These are phyloP conservation scores for Candida odintsovae DNA, from an alignment of 805 yeast species.

Conservation along the genomic window DNA sequence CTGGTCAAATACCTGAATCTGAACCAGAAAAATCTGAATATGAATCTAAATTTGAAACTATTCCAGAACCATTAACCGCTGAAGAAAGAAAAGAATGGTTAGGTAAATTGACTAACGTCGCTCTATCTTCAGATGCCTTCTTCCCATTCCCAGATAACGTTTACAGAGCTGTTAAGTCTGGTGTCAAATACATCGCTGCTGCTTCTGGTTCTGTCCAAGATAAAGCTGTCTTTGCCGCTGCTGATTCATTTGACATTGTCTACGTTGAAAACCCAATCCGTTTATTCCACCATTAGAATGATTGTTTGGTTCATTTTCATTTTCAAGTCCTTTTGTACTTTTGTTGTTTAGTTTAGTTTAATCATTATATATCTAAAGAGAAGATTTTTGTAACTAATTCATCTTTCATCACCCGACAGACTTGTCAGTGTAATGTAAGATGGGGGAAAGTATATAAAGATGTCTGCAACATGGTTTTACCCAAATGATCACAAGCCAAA, in stretches of 20 bases:
- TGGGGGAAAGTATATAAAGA: slow-evolving; percentile 22
- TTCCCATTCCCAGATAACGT: slow-evolving; percentile 99
- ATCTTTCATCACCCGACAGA: background rate
- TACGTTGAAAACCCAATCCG: slow-evolving; percentile 97
- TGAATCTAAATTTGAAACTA: slow-evolving; percentile 76
- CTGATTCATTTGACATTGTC: slow-evolving; percentile 83
- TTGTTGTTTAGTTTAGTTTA: background rate
- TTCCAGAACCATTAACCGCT: slow-evolving; percentile 79
- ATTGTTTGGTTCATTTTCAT: background rate
- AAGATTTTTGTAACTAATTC: background rate
- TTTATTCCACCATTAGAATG: slow-evolving; percentile 82
- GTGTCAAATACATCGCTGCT: slow-evolving; percentile 94
- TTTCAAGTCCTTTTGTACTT: background rate
- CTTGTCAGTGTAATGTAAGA: background rate
- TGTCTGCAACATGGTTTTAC: slow-evolving; percentile 99
- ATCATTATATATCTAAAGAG: background rate
- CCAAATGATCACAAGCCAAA: slow-evolving; percentile 93
- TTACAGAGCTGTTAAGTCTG: slow-evolving; percentile 94
- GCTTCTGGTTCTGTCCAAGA: slow-evolving; percentile 98
- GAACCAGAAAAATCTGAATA: slow-evolving; percentile 94
- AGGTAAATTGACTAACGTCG: slow-evolving; percentile 72
- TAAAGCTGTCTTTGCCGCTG: slow-evolving; percentile 91
- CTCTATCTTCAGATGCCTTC: slow-evolving; percentile 95
- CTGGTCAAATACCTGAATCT: slow-evolving; percentile 82
- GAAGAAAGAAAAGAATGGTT: slow-evolving; percentile 89